Percentiles rank a stretch among this genome's conserved stretches.
These are phyloP conservation scores for Rhizomucor miehei DNA, from an alignment of 371 early-diverging fungal species.

Conservation along the genomic window DNA sequence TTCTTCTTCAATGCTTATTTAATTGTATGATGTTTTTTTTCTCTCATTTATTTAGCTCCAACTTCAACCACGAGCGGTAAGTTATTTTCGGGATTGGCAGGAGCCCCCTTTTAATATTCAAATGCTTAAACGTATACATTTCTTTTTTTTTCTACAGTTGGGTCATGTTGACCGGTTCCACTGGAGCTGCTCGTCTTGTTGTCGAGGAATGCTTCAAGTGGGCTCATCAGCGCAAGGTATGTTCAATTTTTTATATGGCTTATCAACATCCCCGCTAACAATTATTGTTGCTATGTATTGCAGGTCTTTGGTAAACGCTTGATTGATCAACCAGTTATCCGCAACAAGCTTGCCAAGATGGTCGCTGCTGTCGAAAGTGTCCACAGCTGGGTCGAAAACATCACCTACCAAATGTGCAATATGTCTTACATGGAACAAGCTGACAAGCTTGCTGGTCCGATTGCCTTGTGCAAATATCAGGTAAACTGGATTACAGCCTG, in stretches of 20 bases:
- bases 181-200: conserved; percentile 39
- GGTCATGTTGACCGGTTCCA: conserved; percentile 38
- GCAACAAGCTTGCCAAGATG: conserved; percentile 67
- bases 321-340: conserved; percentile 64
- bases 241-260: no score
- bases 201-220: conserved; percentile 41
- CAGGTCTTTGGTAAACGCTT: conserved; percentile 77
- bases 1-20: no score
- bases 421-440: conserved; percentile 50
- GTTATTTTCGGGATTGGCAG: neutral
- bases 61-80: conserved; percentile 13
- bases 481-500: conserved; percentile 56
- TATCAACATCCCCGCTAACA: neutral
- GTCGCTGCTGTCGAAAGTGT: conserved; percentile 50
- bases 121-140: neutral
- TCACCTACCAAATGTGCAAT: conserved; percentile 57
- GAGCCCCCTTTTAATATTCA: no score
- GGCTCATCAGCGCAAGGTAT: conserved; percentile 48
- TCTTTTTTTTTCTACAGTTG: neutral
- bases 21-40: no score
- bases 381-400: conserved; percentile 49
- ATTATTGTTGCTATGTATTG: neutral
- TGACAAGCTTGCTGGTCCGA: conserved; percentile 52
- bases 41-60: conserved; percentile 8
- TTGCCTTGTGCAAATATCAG: conserved; percentile 52